Conservation (phyloP, 2,329 filamentous ascomycete genomes). For the Talaromyces albobiverticillius region DNA sequence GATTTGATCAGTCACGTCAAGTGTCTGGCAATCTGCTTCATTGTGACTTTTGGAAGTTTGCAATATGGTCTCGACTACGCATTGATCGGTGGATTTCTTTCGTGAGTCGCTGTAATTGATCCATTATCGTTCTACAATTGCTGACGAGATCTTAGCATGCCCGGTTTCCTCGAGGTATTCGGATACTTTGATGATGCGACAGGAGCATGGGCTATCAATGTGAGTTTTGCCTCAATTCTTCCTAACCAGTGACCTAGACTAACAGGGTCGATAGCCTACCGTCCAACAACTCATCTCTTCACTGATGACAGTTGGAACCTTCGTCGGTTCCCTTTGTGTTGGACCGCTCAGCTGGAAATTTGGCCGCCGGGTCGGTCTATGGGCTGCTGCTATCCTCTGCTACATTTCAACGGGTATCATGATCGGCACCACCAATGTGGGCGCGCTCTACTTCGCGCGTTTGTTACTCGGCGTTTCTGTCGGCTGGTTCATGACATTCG, state of each 20-base stretch:
- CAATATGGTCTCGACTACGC: constrained; percentile 11
- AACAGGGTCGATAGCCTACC: background rate
- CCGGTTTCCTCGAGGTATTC: constrained; percentile 4
- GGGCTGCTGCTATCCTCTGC: background rate
- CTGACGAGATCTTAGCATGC: constrained; percentile 1
- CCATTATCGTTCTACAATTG: background rate
- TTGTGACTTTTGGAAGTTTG: constrained; percentile 2
- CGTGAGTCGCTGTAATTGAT: background rate
- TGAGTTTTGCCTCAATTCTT: background rate
- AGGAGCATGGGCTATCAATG: constrained; percentile 1
- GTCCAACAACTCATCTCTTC: constrained; percentile 8
- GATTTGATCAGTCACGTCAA: constrained; percentile 1
- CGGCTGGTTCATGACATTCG: constrained; percentile 8
- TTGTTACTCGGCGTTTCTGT: constrained; percentile 2
- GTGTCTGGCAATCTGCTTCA: background rate
- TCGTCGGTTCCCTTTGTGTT: constrained; percentile 1
- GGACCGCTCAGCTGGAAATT: constrained; percentile 5
- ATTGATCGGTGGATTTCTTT: constrained; percentile 4
- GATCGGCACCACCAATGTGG: background rate
- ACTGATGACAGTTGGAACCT: constrained; percentile 8
- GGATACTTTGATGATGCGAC: constrained; percentile 5
- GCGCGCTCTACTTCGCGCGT: constrained; percentile 8
- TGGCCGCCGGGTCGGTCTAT: background rate
- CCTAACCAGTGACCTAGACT: background rate
- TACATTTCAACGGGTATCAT: constrained; percentile 5